Conservation (phyloP, 2,329 filamentous ascomycete species). For the Claviceps citrina region DNA sequence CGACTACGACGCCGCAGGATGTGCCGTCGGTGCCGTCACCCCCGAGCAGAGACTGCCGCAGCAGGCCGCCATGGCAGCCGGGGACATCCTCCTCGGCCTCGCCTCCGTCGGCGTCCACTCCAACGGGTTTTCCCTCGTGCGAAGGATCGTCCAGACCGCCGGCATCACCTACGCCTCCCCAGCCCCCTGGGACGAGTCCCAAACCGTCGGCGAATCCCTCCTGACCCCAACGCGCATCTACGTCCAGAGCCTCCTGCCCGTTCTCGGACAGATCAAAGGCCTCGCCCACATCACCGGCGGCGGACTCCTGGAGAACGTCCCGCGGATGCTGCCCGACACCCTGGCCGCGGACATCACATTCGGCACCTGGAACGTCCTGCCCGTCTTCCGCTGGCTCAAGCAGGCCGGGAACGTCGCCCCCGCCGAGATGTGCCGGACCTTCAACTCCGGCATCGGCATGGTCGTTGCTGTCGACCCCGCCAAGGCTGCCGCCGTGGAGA, state of each 20-base stretch:
- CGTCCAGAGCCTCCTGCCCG: slow-evolving; percentile 62
- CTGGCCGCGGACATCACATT: slow-evolving; percentile 73
- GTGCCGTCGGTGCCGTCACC: slow-evolving; percentile 71
- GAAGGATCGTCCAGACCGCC: slow-evolving; percentile 65
- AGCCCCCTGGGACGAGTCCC: slow-evolving; percentile 58
- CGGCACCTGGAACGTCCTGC: slow-evolving; percentile 55
- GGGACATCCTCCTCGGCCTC: slow-evolving; percentile 76
- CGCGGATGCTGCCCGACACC: slow-evolving; percentile 70
- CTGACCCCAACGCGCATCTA: slow-evolving; percentile 90
- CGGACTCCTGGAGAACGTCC: slow-evolving; percentile 84
- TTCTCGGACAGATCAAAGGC: slow-evolving; percentile 62
- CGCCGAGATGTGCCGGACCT: slow-evolving; percentile 75
- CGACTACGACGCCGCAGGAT: slow-evolving; percentile 86
- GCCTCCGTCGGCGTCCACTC: slow-evolving; percentile 81
- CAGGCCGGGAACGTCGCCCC: slow-evolving; percentile 52
- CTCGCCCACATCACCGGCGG: slow-evolving; percentile 96
- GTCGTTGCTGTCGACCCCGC: slow-evolving; percentile 60
- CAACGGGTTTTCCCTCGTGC: slow-evolving; percentile 94
- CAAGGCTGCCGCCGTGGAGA: slow-evolving; percentile 44
- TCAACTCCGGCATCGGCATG: slow-evolving; percentile 94
- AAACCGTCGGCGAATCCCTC: slow-evolving; percentile 57
- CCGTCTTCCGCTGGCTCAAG: slow-evolving; percentile 81
- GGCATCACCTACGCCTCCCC: slow-evolving; percentile 55
- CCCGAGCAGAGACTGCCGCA: slow-evolving; percentile 58
- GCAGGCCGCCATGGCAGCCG: slow-evolving; percentile 57